A percentile compares a stretch with the other conserved stretches of the same genome.
Conservation (phyloP, 306 rosid genomes). For the Corylus avellana region DNA sequence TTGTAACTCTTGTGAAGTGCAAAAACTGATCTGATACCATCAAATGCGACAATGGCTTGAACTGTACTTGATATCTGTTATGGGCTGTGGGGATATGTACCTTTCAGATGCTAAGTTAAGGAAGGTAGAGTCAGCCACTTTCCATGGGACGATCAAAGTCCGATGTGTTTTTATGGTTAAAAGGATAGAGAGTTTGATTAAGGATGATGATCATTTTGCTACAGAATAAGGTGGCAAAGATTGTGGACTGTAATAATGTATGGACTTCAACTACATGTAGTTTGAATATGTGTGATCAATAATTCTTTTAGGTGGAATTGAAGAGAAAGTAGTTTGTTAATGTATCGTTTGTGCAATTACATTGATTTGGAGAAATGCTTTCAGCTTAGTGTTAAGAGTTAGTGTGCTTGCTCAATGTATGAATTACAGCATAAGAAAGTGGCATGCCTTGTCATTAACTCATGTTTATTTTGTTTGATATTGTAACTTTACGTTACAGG, state of each 20-base stretch:
- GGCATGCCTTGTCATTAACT: not conserved
- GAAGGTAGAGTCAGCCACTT: not conserved
- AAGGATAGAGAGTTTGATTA: too few species aligned
- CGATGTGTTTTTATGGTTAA: not conserved
- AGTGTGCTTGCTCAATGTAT: not conserved
- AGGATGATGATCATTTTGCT: too few species aligned
- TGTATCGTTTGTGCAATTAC: not conserved
- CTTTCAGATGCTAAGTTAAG: not conserved
- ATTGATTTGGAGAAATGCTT: not conserved
- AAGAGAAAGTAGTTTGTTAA: not conserved
- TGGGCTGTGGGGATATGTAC: not conserved
- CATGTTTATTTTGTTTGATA: not conserved
- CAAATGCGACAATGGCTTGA: not conserved
- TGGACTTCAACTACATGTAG: not conserved
- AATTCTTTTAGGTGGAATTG: not conserved
- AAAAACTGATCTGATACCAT: not conserved
- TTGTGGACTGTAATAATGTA: not conserved
- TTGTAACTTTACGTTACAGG: not conserved
- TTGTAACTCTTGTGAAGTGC: not conserved
- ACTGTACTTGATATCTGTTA: too few species aligned
- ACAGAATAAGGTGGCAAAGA: too few species aligned
- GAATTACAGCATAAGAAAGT: not conserved
- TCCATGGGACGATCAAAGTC: too few species aligned
- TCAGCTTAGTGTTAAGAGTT: not conserved
- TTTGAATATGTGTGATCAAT: not conserved